Base-by-base conservation (phyloP, 768 basidiomycete genomes). In the Tricholoma sp. region DNA sequence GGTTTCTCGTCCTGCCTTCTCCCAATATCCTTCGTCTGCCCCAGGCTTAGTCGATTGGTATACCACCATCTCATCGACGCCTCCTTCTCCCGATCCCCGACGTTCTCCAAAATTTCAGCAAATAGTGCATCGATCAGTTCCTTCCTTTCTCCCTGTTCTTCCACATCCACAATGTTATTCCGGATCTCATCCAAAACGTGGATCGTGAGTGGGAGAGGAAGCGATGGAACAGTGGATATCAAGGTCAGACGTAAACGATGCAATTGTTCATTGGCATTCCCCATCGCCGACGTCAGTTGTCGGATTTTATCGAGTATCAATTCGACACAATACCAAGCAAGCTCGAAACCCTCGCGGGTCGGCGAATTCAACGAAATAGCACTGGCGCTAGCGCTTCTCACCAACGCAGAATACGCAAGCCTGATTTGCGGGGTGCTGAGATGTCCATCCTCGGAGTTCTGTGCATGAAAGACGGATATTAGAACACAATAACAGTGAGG, bases 21-120 rank as follows among this genome's bases (percentile, higher is more conserved):
- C 24, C 24, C 24, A 5, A 32, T 37, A 16, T 45, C 22, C 21
- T 29, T 46, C 31, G 45, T 35, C 52, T 50, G 34, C 19, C 22
- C 51, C 52, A 66, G 63, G 32, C 52, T 58, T 46, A 24, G 47
- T 50, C 65, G 66, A 53, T 81, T 71, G 55, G 79, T 76, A 66
- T 83, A 79, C 90, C 90, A 92, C 90, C 90, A 92, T 46, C 70
- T 73, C 70, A 91, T 79, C 41, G 72, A 83, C 59, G 76, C 76
- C 65, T 82, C 83, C 71, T 86, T 89, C 72, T 88, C 86, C 43
- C 74, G 74, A 66, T 91, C 88, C 12, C 85, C 87, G 2, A 86
- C 79, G 43, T 74, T 77, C 65, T 83, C 81, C 63, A 82, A 69
- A 32, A 92, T 78, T 68, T 89, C 86, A 41, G 71, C 74, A 69